Evolutionary conservation across 768 basidiomycete genomes (phyloP), one percentile per base, ranked within the genome.

Genomic region (Mycena pura): DNA sequence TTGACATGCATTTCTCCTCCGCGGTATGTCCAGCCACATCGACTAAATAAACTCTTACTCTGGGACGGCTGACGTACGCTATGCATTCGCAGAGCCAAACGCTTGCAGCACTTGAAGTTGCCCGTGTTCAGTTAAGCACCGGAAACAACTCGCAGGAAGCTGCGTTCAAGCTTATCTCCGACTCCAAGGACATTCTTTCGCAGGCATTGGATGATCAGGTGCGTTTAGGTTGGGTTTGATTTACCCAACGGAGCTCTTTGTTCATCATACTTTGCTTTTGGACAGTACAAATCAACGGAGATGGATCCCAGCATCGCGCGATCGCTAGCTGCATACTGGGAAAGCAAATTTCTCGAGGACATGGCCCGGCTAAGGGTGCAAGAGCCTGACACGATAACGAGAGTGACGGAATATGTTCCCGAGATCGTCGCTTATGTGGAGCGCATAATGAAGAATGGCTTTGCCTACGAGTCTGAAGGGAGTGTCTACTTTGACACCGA

Each of bases 351-450:
- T 79, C 95, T 96, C 79, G 79, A 86, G 28, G 95, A 98, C 69
- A 99, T 99, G 97, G 77, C 80, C 15, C 86, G 89, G n/a, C 84
- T 99, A 17, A 85, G 85, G 63, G 91, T 99, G 38, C 87, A 90
- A 58, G 86, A 90, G 21, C 95, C 97, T 17, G 94, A 96, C 72
- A 93, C 87, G 5, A 76, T 98, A 53, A 99, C 97, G 1, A 89
- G 96, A 39, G 97, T 99, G 6, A 96, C 96, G 1, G 97, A 99
- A 76, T 99, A 95, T 74, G 90, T 99, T 8, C 93, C 95, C 4
- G 96, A 99, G 76, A 93, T 98, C 64, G 93, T 95, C 48, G 75
- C 84, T 5, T 99, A 95, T 73, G 91, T 99, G 36, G 84, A 95
- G 72, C 79, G 84, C 24, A 92, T 99, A 71, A 80, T 97, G 60